Evolutionary conservation across 192 early-diverging fungal genomes (phyloP).

Genomic region (Gigaspora rosea): DNA sequence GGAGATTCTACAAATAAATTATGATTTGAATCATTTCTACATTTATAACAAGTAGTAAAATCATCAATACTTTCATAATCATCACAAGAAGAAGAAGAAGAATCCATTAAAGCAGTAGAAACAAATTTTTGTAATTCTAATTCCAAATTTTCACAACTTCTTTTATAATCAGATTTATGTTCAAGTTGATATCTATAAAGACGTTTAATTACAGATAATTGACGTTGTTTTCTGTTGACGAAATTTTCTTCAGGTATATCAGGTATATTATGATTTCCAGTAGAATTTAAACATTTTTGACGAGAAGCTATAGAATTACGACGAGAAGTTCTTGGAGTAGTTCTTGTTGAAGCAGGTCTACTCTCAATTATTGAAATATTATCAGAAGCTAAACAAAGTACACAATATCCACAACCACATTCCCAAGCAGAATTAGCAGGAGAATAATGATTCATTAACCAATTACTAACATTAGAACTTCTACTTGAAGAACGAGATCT

Average conservation of each 20-base stretch:
- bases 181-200: constrained; percentile 6
- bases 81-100: not conserved
- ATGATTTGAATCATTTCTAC: too few species aligned
- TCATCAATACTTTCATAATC: not conserved
- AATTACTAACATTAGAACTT: constrained; percentile 10
- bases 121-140: constrained; percentile 17
- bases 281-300: not conserved
- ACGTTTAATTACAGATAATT: not conserved
- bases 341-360: not conserved
- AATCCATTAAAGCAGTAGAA: not conserved
- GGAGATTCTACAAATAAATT: too few species aligned
- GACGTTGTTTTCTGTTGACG: not conserved
- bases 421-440: not conserved
- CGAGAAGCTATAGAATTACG: not conserved
- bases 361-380: not conserved
- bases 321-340: constrained; percentile 2
- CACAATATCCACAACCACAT: constrained; percentile 3
- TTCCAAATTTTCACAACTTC: constrained; percentile 21
- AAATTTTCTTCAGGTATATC: not conserved
- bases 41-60: too few species aligned
- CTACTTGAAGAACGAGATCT: constrained; percentile 1
- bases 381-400: not conserved
- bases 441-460: constrained; percentile 16
- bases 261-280: not conserved
- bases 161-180: constrained; percentile 4